These are phyloP conservation scores for Solanum tacnaense DNA, from an alignment of 257 asterid species.

Conservation along the genomic window DNA sequence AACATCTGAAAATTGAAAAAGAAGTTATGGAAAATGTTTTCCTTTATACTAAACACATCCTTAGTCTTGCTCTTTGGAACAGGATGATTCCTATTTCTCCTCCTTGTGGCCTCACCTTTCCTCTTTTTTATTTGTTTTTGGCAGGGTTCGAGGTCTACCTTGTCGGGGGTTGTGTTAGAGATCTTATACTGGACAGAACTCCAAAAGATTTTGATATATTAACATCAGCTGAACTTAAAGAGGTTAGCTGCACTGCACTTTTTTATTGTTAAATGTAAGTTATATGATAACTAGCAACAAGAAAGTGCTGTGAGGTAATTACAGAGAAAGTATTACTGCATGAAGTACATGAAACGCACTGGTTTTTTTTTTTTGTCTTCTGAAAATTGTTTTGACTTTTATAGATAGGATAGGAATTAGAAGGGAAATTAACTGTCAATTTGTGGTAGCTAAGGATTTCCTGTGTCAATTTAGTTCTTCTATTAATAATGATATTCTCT, in stretches of 20 bases:
- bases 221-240: slow-evolving; percentile 24
- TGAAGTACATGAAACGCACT: not conserved
- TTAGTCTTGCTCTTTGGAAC: not conserved
- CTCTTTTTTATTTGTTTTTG: not conserved
- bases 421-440: not conserved
- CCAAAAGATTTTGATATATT: slow-evolving; percentile 19
- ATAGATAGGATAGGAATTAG: not conserved
- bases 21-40: not conserved
- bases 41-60: not conserved
- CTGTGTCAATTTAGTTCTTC: not conserved
- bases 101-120: not conserved
- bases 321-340: not conserved
- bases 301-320: not conserved
- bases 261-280: not conserved
- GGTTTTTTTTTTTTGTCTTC: not conserved
- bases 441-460: not conserved
- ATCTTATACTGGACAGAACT: slow-evolving; percentile 18
- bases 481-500: not conserved
- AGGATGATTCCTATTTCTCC: not conserved
- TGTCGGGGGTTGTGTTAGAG: slow-evolving; percentile 26
- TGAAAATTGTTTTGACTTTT: not conserved
- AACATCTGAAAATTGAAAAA: not conserved
- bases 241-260: slow-evolving; percentile 1
- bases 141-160: slow-evolving; percentile 22
- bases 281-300: not conserved